Base-by-base conservation (phyloP, 495 filamentous ascomycete species). In the Penicillium odoratum region DNA sequence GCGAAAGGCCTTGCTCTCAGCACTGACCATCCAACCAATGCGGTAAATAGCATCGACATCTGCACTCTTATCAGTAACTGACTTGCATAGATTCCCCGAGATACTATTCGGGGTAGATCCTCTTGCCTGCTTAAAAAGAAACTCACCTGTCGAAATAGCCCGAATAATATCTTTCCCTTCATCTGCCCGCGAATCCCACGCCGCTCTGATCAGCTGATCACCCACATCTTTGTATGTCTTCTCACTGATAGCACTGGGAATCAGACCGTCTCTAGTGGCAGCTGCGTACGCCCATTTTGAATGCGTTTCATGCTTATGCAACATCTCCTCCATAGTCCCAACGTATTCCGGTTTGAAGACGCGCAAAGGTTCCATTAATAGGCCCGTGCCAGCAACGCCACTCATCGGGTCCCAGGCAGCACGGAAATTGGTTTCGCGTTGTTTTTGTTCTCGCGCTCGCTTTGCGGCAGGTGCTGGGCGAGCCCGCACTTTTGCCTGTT, bases 1-100 rank as follows among this genome's bases (percentile, higher is more conserved):
- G 1, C 16, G n/a, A 16, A 74, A 16, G 0, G 1, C 3, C 0
- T 0, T 21, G 55, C 57, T 36, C 8, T 21, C 18, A 3, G 25
- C 3, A 21, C 30, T 33, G 28, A 67, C 36, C 46, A 56, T 25
- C 11, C 57, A 48, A 8, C 68, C 64, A 45, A 74, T 70, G 46
- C 65, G 57, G 47, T 55, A 71, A 36, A 72, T 43, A 21, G 66
- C 52, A 38, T 74, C 60, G 48, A 64, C 62, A 57, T 72, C 71
- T 73, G 36, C 4, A 50, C n/a, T 40, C 15, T 33, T 4, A 7
- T 40, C 15, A 40, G 38, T 40, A 40, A 40, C 15, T 1, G 11
- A 40, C 15, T 40, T 13, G 2, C 13, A 13, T 4, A 16, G 1
- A 16, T 40, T 16, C 0, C 38, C 38, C 15, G 2, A 7, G 38